Base-by-base conservation (phyloP, 495 filamentous ascomycete species). In the Aspergillus nidulans region DNA sequence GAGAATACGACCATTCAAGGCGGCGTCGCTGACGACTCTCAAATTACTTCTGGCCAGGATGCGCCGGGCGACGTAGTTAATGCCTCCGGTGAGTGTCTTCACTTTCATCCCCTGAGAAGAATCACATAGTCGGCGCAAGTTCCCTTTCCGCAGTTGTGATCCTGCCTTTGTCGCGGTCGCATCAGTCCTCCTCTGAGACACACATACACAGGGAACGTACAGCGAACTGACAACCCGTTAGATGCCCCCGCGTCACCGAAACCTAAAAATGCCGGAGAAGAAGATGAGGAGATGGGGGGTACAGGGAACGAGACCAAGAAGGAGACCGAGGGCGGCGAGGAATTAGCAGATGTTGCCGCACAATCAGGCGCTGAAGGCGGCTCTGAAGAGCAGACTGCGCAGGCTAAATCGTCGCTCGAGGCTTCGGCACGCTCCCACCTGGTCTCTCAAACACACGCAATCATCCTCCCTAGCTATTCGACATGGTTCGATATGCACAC, bases 401-500 rank as follows among this genome's bases (percentile, higher is more conserved):
- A 85, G 62, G 80, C 78, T 12, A 96, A 95, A 73, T 81, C 89
- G n/a, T 84, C 83, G 5, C 72, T 92, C 52, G 92, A 96, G 73
- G 80, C 85, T 36, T 85, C 89, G 5, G 94, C 94, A 41, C 87
- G 92, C 38, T 84, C 90, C 59, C 94, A 97, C 65, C 84, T 98
- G 23, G 86, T 95, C 49, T 84, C 87, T 18, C 94, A 97, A 71
- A 94, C 90, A 51, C 91, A 96, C 67, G 81, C 90, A 40, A 96
- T 97, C 60, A 91, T 98, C 53, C 83, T 98, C 4, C 94, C 94
- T 15, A 96, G 90, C 64, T 98, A 97, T 65, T 92, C 90, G 58
- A 88, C 86, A 23, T 98, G 94, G 94, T 98, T 98, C 67, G 95
- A 98, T 70, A 96, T 97, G 92, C 89, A 92, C 69, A 78, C 81